A percentile compares a stretch with the other conserved stretches of the same genome.
These are phyloP conservation scores for Setomelanomma holmii DNA, from an alignment of 2,329 filamentous ascomycete species.

Conservation along the genomic window DNA sequence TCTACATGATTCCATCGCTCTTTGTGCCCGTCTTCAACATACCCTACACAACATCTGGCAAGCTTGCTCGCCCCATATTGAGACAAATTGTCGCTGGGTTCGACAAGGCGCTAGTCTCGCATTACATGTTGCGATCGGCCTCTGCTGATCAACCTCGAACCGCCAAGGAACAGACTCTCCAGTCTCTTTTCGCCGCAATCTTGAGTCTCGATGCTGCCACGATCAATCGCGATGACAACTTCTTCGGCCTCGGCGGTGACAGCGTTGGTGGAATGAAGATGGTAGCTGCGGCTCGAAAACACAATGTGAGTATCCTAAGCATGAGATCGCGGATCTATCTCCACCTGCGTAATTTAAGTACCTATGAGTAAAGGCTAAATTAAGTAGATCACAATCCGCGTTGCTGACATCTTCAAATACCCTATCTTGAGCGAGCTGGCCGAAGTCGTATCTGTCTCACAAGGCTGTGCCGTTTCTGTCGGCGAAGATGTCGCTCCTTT, in stretches of 20 bases:
- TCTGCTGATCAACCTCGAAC: constrained; percentile 13
- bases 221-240: constrained; percentile 16
- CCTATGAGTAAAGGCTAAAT: constrained; percentile 29
- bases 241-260: constrained; percentile 20
- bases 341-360: too few relatives aligned
- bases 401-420: constrained; percentile 47
- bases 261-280: constrained; percentile 15
- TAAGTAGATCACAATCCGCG: constrained; percentile 44
- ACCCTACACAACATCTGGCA: constrained; percentile 47
- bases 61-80: constrained; percentile 21
- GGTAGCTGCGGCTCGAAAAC: constrained; percentile 8
- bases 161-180: constrained; percentile 15
- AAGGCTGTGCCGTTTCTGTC: constrained; percentile 9
- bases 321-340: too few relatives aligned
- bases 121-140: constrained; percentile 17
- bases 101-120: constrained; percentile 13
- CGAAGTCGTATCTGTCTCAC: constrained; percentile 52
- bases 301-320: neutral
- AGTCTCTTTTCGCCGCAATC: constrained; percentile 4
- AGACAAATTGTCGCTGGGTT: constrained; percentile 14
- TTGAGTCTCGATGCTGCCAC: neutral
- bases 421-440: constrained; percentile 60
- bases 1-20: constrained; percentile 51
- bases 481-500: constrained; percentile 9
- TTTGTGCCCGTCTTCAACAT: constrained; percentile 48